Conservation (phyloP, 768 basidiomycete species). For the Serendipita vermifera region DNA sequence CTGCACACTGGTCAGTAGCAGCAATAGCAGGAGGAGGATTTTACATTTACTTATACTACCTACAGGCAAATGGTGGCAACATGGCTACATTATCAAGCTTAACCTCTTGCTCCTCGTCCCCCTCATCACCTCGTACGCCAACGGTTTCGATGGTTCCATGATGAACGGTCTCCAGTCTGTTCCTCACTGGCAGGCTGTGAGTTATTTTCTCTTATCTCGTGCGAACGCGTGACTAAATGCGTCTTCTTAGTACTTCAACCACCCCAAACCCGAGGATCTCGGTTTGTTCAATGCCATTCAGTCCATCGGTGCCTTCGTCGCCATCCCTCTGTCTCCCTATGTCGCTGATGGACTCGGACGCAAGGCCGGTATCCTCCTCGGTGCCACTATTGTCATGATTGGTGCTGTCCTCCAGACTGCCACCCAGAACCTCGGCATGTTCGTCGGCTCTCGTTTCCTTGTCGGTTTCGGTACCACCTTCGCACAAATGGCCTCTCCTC, state of each 20-base stretch:
- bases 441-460: conserved; percentile 39
- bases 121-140: conserved; percentile 25
- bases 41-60: background rate
- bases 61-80: conserved; percentile 12
- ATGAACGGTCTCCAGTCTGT: conserved; percentile 24
- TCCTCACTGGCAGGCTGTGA: conserved; percentile 18
- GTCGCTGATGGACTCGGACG: conserved; percentile 17
- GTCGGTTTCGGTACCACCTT: conserved; percentile 50
- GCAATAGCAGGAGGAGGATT: background rate
- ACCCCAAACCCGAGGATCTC: conserved; percentile 13
- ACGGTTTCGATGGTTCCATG: conserved; percentile 23
- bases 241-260: background rate
- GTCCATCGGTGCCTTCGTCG: conserved; percentile 29
- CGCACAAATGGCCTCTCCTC: conserved; percentile 52
- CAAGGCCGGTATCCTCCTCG: conserved; percentile 15
- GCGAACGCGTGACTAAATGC: conserved; percentile 20
- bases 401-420: conserved; percentile 17
- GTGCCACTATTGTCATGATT: conserved; percentile 18
- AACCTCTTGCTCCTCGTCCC: conserved; percentile 17
- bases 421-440: conserved; percentile 41
- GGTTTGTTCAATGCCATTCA: conserved; percentile 26
- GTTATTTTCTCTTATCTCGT: conserved; percentile 17
- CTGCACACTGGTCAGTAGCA: conserved; percentile 17
- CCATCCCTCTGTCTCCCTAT: conserved; percentile 26
- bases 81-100: conserved; percentile 14